Evolutionary conservation across 345 rosid genomes (phyloP), one percentile per base, ranked within the genome.

Genomic region (Linum usitatissimum): DNA sequence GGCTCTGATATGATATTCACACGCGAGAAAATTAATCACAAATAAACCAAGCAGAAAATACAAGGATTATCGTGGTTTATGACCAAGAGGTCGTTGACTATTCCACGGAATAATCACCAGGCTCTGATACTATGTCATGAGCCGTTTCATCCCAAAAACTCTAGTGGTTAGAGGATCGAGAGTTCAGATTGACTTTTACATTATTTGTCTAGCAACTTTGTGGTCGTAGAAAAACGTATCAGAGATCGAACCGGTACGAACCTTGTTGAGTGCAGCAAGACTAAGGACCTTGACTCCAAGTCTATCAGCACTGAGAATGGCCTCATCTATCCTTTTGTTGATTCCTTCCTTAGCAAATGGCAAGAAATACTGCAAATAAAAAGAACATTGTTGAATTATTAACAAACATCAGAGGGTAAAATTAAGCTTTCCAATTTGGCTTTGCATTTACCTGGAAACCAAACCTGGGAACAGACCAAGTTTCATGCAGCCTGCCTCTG

Each of bases 191-290:
- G 28, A 23, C 28, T 23, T 23, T 23, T 23, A 23, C 28, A 23
- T 23, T 23, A 23, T 23, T 23, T 2, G 28, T 23, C 28, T 23
- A 23, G 2, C 28, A 23, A 23, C 28, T 23, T 23, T 23, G 2
- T 23, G 28, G 28, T 23, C 28, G 48, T 6, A 40, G 7, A 12
- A 40, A 40, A 40, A 1, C 10, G 13, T 7, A 40, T n/a, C 13
- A 0, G 48, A 12, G 1, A 40, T 6, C 8, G 8, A 40, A 40
- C 8, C 48, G 8, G 10, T 18, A 59, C 67, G 19, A 60, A 86
- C 95, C 95, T 87, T 87, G 67, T 87, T 87, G 63, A 87, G 73
- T 68, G 99, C 99, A 70, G 99, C 99, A 70, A 94, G 90, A 77
- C 99, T 90, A 68, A 94, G 81, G 73, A 94, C 95, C 74, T 88